These are phyloP conservation scores for Pleurotus platypus DNA, from an alignment of 768 basidiomycete genomes.

Conservation along the genomic window DNA sequence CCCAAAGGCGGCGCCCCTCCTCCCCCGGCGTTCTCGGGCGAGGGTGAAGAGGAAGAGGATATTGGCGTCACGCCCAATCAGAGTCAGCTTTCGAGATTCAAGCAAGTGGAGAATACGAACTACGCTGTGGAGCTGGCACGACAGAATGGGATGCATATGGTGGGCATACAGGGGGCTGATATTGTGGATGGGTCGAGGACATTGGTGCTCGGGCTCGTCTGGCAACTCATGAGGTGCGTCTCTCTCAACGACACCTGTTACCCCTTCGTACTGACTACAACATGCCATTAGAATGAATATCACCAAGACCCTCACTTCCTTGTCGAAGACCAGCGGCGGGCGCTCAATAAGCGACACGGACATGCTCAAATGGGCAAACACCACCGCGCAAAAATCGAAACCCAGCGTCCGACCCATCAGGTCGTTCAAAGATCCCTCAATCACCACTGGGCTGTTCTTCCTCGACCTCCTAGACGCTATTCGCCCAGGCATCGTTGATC, in stretches of 20 bases:
- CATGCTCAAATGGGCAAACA: conserved; percentile 95
- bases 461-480: conserved; percentile 89
- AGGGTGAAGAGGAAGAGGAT: conserved; percentile 71
- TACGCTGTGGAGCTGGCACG: conserved; percentile 91
- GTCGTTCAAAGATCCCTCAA: conserved; percentile 90
- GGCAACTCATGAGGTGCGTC: conserved; percentile 92
- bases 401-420: conserved; percentile 61
- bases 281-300: conserved; percentile 67
- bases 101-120: conserved; percentile 98
- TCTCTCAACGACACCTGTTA: not conserved
- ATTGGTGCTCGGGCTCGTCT: conserved; percentile 91
- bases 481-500: conserved; percentile 94
- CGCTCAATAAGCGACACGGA: conserved; percentile 87
- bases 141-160: conserved; percentile 91
- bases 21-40: conserved; percentile 36
- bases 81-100: conserved; percentile 88
- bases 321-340: conserved; percentile 67
- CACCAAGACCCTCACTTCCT: conserved; percentile 78
- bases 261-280: not conserved
- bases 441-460: conserved; percentile 90
- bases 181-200: conserved; percentile 94
- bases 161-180: conserved; percentile 97
- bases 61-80: conserved; percentile 82
- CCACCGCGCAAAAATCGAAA: conserved; percentile 74
- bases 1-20: conserved; percentile 65